phyloP scores from a whole-genome alignment of 2,329 filamentous ascomycete genomes.

The Colletotrichum sp. region DNA sequence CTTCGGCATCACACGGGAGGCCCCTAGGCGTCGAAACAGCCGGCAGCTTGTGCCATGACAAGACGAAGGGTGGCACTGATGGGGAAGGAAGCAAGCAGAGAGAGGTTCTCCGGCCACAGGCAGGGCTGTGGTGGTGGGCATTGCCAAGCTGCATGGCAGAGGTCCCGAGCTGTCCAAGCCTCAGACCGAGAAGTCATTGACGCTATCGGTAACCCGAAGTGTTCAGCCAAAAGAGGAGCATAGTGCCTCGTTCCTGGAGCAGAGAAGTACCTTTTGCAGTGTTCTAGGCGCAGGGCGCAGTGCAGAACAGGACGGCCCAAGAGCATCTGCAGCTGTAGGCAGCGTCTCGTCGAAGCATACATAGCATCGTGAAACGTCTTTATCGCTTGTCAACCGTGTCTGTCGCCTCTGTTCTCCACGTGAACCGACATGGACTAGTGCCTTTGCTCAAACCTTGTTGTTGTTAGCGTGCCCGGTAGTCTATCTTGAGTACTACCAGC shows the following conservation, averaged over 20 bases:
- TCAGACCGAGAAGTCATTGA: conserved; percentile 12
- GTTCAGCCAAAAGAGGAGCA: neutral
- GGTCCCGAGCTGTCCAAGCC: conserved; percentile 19
- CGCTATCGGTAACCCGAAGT: conserved; percentile 4
- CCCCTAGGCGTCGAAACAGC: conserved; percentile 10
- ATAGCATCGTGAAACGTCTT: conserved; percentile 17
- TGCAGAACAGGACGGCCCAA: conserved; percentile 1
- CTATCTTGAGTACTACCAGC: neutral
- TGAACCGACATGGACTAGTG: conserved; percentile 12
- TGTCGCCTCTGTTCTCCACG: conserved; percentile 10
- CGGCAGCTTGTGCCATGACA: conserved; percentile 9
- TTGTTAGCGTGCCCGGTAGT: conserved; percentile 3
- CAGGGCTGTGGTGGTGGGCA: conserved; percentile 13
- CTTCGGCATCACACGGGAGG: neutral
- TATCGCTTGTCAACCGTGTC: conserved; percentile 8
- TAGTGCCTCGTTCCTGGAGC: neutral
- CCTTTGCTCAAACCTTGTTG: conserved; percentile 7
- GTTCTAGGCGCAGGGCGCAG: conserved; percentile 3
- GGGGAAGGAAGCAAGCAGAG: neutral
- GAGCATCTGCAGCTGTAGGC: conserved; percentile 3
- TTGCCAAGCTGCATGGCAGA: conserved; percentile 16
- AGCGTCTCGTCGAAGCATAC: conserved; percentile 4
- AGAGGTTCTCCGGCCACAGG: neutral
- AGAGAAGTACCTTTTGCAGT: neutral
- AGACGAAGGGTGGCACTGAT: conserved; percentile 1